These are phyloP conservation scores for Fusarium zealandicum DNA, from an alignment of 2,329 filamentous ascomycete species.

Conservation along the genomic window DNA sequence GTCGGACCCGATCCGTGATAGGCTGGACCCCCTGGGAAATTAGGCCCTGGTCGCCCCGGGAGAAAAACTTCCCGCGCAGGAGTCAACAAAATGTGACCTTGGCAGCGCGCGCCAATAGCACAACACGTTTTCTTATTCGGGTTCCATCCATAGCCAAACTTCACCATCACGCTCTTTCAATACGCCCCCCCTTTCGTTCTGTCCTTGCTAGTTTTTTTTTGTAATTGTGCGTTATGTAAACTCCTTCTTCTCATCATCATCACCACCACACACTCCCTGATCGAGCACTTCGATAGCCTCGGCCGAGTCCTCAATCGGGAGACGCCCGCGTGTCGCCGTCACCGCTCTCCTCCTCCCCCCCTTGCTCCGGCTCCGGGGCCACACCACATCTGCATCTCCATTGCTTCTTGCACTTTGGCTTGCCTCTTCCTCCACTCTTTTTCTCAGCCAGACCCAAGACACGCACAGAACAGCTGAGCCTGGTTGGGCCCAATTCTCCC, in stretches of 20 bases:
- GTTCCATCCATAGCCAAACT: constrained; percentile 1
- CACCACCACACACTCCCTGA: not conserved
- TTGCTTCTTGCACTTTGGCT: constrained; percentile 1
- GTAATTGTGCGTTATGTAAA: too few species aligned
- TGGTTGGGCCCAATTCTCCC: not conserved
- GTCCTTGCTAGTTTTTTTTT: constrained; percentile 9
- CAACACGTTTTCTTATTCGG: constrained; percentile 42
- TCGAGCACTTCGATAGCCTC: constrained; percentile 6
- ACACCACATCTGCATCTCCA: not conserved
- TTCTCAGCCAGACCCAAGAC: not conserved
- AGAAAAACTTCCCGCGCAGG: constrained; percentile 16
- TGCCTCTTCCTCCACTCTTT: constrained; percentile 5
- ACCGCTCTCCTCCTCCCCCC: constrained; percentile 9
- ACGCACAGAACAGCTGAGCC: not conserved
- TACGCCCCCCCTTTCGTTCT: constrained; percentile 16
- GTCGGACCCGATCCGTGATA: constrained; percentile 25
- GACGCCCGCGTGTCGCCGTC: constrained; percentile 6
- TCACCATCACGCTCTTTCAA: constrained; percentile 7
- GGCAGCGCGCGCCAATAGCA: constrained; percentile 35
- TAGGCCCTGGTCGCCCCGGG: constrained; percentile 11
- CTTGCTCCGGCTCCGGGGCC: not conserved
- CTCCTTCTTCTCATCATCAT: not conserved
- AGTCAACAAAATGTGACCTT: constrained; percentile 4
- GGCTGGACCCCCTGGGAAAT: constrained; percentile 30
- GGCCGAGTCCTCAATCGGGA: constrained; percentile 7